Evolutionary conservation across 306 rosid species (phyloP).

Genomic region (Albizia julibrissin): DNA sequence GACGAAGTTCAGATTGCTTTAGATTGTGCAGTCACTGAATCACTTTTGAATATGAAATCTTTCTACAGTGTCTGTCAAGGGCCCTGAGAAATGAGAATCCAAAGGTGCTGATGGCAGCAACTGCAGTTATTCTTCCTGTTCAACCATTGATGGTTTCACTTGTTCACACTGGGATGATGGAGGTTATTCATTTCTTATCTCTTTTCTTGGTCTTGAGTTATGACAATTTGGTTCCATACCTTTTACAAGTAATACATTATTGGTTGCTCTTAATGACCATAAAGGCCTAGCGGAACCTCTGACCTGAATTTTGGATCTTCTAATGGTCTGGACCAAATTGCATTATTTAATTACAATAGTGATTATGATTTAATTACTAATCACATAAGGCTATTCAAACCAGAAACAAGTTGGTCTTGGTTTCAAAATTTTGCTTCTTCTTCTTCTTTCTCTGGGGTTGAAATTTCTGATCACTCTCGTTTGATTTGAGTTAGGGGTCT

Average conservation of each 20-base stretch:
- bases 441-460: not conserved
- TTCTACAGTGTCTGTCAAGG: conserved; percentile 77
- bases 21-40: conserved; percentile 18
- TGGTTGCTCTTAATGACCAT: conserved; percentile 8
- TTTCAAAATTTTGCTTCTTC: not conserved
- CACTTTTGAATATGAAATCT: conserved; percentile 21
- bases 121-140: conserved; percentile 77
- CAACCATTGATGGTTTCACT: conserved; percentile 91
- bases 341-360: not conserved
- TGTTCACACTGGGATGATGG: conserved; percentile 97
- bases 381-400: not conserved
- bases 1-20: conserved; percentile 11
- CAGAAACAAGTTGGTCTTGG: not conserved
- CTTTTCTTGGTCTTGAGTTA: not conserved
- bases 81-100: conserved; percentile 86
- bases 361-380: not conserved
- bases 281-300: not conserved
- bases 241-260: not conserved
- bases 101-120: conserved; percentile 84
- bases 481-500: not conserved
- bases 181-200: conserved; percentile 48
- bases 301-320: conserved; percentile 21
- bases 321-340: not conserved
- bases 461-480: not conserved
- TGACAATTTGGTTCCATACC: not conserved